Conservation (phyloP, 2,329 filamentous ascomycete genomes). For the Alternaria viburni region DNA sequence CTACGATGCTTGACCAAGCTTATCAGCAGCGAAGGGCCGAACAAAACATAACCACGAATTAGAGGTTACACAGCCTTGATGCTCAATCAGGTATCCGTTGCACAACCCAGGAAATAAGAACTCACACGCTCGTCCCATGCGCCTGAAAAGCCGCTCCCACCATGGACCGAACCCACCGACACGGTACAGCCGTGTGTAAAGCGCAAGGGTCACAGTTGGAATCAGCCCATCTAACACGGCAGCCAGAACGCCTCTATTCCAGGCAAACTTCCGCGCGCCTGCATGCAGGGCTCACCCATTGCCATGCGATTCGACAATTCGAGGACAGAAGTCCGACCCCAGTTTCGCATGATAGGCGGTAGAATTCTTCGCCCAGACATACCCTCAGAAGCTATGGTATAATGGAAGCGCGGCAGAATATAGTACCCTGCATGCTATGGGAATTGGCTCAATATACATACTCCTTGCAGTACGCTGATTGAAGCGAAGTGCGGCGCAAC, state of each 20-base stretch:
- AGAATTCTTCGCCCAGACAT: conserved; percentile 1
- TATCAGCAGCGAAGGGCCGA: not conserved
- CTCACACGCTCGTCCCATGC: not conserved
- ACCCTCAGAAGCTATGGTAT: not conserved
- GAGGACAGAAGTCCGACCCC: conserved; percentile 3
- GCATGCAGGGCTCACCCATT: not conserved
- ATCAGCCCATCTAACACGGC: conserved; percentile 3
- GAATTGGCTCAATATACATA: conserved; percentile 9
- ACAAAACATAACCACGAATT: not conserved
- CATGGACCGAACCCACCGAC: not conserved
- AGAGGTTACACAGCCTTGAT: not conserved
- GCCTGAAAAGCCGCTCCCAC: not conserved
- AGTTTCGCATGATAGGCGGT: conserved; percentile 3
- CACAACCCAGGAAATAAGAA: not conserved
- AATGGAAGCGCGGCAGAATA: not conserved
- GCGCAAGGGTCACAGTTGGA: conserved; percentile 4
- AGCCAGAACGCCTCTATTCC: not conserved
- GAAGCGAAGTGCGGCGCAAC: conserved; percentile 8
- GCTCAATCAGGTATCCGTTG: not conserved
- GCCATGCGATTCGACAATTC: not conserved
- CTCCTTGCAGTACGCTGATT: not conserved
- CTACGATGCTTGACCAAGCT: not conserved
- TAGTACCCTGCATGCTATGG: not conserved
- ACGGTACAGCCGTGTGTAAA: conserved; percentile 5
- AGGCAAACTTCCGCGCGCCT: not conserved